Conservation (phyloP, 2,329 filamentous ascomycete species). For the Aspergillus neotritici region DNA sequence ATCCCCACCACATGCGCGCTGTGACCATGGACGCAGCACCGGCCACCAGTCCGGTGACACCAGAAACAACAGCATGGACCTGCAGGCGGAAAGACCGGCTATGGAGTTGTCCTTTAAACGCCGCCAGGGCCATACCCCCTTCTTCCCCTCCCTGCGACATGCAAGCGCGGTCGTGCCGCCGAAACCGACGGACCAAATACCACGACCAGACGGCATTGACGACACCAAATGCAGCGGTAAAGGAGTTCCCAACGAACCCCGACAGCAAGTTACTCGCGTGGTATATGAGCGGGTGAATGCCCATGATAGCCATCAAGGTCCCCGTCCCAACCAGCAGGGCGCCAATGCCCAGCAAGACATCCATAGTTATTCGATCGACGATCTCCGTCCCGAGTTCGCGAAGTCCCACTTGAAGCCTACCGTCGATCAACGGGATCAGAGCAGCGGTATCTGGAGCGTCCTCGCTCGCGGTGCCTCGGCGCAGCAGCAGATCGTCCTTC, state of each 20-base stretch:
- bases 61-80: slow-evolving; percentile 43
- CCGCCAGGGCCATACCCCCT: slow-evolving; percentile 9
- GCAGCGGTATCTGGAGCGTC: slow-evolving; percentile 6
- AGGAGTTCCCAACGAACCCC: slow-evolving; percentile 51
- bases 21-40: slow-evolving; percentile 49
- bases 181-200: slow-evolving; percentile 40
- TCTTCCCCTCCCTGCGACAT: slow-evolving; percentile 14
- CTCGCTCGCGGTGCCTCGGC: slow-evolving; percentile 10
- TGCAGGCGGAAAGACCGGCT: slow-evolving; percentile 39
- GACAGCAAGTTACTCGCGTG: slow-evolving; percentile 49
- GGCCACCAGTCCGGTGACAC: slow-evolving; percentile 43
- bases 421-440: slow-evolving; percentile 24
- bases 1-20: slow-evolving; percentile 49
- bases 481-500: slow-evolving; percentile 7
- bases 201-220: slow-evolving; percentile 47
- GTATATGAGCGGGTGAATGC: slow-evolving; percentile 41
- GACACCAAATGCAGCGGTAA: slow-evolving; percentile 47
- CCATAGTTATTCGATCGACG: slow-evolving; percentile 49
- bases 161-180: slow-evolving; percentile 31
- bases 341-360: slow-evolving; percentile 46
- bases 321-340: slow-evolving; percentile 48
- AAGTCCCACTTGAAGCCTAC: slow-evolving; percentile 41
- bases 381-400: slow-evolving; percentile 49
- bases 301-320: slow-evolving; percentile 51
- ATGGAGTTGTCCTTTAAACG: slow-evolving; percentile 27